Percentiles rank a stretch among this genome's conserved stretches.
Conservation (phyloP, 2,329 filamentous ascomycete species). For the Curvularia hawaiiensis region DNA sequence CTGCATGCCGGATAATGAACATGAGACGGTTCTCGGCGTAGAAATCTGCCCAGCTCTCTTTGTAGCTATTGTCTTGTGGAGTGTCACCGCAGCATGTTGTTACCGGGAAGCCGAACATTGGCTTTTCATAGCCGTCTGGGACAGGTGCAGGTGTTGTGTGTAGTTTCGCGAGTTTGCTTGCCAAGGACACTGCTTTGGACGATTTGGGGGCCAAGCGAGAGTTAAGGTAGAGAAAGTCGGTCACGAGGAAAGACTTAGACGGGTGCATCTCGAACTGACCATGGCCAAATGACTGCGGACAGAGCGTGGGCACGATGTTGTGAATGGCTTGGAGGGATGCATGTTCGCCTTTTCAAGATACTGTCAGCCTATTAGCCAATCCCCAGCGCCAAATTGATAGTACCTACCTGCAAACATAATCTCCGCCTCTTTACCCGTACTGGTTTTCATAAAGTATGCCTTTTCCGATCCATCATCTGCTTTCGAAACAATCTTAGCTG, state of each 20-base stretch:
- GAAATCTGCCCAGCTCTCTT: conserved; percentile 80
- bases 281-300: conserved; percentile 75
- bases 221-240: conserved; percentile 74
- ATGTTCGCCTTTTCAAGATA: conserved; percentile 68
- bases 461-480: conserved; percentile 56
- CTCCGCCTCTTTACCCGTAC: conserved; percentile 62
- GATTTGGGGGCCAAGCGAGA: conserved; percentile 33
- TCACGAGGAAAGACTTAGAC: conserved; percentile 64
- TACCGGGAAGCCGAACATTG: conserved; percentile 82
- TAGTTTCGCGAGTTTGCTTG: conserved; percentile 76
- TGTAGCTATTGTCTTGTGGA: conserved; percentile 77
- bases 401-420: conserved; percentile 70
- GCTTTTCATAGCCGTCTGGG: conserved; percentile 62
- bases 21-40: conserved; percentile 78
- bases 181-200: conserved; percentile 59
- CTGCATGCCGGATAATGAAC: conserved; percentile 64
- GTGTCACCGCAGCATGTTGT: conserved; percentile 87
- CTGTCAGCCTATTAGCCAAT: conserved; percentile 16
- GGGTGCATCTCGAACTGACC: conserved; percentile 60
- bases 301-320: conserved; percentile 71
- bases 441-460: conserved; percentile 76
- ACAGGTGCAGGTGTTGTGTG: conserved; percentile 76
- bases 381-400: not conserved
- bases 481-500: conserved; percentile 62
- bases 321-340: conserved; percentile 84